Percentiles rank a stretch among this genome's conserved stretches.
These are phyloP conservation scores for Pachyrhizus erosus DNA, from an alignment of 306 rosid genomes.

Conservation along the genomic window DNA sequence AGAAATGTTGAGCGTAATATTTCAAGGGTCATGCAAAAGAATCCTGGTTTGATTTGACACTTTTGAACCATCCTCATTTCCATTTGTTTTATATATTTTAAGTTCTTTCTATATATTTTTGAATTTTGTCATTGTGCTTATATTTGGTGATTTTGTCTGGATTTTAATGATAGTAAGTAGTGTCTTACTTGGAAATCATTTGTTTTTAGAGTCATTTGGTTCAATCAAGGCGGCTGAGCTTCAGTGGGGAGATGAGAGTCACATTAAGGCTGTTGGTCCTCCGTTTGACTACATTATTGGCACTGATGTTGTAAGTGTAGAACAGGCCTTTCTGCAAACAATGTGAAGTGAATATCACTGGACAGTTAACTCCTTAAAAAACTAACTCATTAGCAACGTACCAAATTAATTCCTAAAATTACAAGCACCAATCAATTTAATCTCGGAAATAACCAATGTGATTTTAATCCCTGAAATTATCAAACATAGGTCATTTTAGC, in stretches of 20 bases:
- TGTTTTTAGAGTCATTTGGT: constrained; percentile 76
- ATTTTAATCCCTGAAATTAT: not conserved
- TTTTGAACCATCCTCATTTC: not conserved
- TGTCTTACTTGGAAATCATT: constrained; percentile 42
- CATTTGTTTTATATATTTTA: constrained; percentile 3
- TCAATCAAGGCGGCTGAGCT: constrained; percentile 84
- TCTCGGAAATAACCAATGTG: not conserved
- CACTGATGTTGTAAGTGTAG: constrained; percentile 84
- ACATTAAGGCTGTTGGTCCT: constrained; percentile 78
- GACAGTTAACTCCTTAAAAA: not conserved
- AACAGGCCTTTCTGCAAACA: constrained; percentile 31
- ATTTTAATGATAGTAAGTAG: constrained; percentile 15
- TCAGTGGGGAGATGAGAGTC: constrained; percentile 86
- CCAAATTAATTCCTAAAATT: not conserved
- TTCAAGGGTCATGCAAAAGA: constrained; percentile 78
- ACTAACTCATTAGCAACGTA: not conserved
- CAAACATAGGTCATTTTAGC: not conserved
- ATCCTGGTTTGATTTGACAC: constrained; percentile 60
- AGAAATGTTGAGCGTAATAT: constrained; percentile 91
- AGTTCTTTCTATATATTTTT: not conserved
- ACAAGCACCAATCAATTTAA: not conserved
- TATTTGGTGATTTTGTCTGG: constrained; percentile 9
- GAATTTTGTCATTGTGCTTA: not conserved
- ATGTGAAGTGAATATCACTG: constrained; percentile 11
- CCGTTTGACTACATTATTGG: constrained; percentile 93